A percentile compares a stretch with the other conserved stretches of the same genome.
These are phyloP conservation scores for Rauvolfia tetraphylla DNA, from an alignment of 257 asterid genomes.

Conservation along the genomic window DNA sequence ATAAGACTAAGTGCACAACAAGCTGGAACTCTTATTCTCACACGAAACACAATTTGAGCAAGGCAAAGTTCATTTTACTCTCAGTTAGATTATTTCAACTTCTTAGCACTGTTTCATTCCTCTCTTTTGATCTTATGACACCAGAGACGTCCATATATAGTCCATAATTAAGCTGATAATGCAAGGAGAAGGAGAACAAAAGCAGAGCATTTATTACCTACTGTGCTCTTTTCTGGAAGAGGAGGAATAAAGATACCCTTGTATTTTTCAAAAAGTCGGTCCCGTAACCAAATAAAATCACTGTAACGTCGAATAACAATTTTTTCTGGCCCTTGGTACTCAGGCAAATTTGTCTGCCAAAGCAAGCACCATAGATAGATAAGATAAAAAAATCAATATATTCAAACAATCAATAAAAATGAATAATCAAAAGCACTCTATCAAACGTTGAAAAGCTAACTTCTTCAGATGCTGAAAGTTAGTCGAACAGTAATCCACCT, in stretches of 20 bases:
- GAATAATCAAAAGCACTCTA: neutral
- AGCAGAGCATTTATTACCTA: constrained; percentile 53
- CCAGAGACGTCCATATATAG: neutral
- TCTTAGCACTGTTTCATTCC: neutral
- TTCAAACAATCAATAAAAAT: neutral
- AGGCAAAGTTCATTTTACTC: neutral
- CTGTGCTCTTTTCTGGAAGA: constrained; percentile 98
- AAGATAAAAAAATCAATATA: neutral
- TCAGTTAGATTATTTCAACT: neutral
- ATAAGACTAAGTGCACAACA: neutral
- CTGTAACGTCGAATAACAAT: constrained; percentile 91
- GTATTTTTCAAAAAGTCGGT: constrained; percentile 85
- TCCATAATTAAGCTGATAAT: neutral
- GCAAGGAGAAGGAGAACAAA: constrained; percentile 6
- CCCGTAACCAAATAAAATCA: constrained; percentile 94
- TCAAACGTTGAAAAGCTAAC: neutral
- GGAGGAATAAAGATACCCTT: constrained; percentile 98
- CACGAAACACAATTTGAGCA: neutral
- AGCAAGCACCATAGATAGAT: constrained; percentile 11
- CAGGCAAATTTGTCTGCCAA: constrained; percentile 83
- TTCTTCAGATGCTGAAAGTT: neutral
- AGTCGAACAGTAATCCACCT: neutral
- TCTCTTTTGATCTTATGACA: neutral
- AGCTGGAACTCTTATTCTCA: neutral
- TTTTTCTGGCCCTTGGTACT: constrained; percentile 80